Conservation (phyloP, 768 basidiomycete species). For the Kwoniella mangroviensis region DNA sequence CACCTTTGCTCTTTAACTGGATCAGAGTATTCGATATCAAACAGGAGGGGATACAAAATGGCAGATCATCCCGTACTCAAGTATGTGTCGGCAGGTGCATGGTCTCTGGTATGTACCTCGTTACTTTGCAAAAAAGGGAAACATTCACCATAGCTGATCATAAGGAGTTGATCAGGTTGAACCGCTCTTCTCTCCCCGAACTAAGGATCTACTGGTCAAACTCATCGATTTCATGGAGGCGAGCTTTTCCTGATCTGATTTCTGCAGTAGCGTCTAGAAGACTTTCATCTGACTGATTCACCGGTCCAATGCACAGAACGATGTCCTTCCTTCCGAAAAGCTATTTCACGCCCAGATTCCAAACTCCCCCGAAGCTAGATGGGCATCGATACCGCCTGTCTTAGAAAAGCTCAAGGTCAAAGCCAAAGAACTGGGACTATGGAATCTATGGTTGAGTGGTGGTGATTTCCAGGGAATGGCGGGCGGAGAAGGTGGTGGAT, state of each 20-base stretch:
- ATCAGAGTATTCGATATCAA: not conserved
- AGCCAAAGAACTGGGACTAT: constrained; percentile 85
- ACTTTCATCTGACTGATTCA: not conserved
- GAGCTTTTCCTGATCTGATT: not conserved
- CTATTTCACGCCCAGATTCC: constrained; percentile 84
- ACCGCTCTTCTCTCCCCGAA: constrained; percentile 89
- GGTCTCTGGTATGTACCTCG: constrained; percentile 55
- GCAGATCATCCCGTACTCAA: constrained; percentile 26
- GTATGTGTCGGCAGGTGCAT: constrained; percentile 38
- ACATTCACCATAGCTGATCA: too few species aligned
- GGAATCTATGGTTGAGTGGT: constrained; percentile 97
- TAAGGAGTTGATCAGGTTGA: constrained; percentile 60
- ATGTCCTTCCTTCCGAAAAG: constrained; percentile 77
- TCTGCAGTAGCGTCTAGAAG: too few species aligned
- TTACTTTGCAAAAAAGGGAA: too few species aligned
- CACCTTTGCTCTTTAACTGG: too few species aligned
- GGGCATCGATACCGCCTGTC: constrained; percentile 82
- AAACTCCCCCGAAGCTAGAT: constrained; percentile 66
- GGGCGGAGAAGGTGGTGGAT: constrained; percentile 73
- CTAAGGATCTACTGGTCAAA: constrained; percentile 81
- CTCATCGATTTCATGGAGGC: constrained; percentile 86
- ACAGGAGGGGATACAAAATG: not conserved
- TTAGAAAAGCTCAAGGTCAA: constrained; percentile 82
- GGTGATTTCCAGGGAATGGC: constrained; percentile 74
- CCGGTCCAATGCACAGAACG: constrained; percentile 65